Evolutionary conservation across 1,284 basidiomycete genomes (phyloP).

Genomic region (Microbotryum silenes-acaulis): DNA sequence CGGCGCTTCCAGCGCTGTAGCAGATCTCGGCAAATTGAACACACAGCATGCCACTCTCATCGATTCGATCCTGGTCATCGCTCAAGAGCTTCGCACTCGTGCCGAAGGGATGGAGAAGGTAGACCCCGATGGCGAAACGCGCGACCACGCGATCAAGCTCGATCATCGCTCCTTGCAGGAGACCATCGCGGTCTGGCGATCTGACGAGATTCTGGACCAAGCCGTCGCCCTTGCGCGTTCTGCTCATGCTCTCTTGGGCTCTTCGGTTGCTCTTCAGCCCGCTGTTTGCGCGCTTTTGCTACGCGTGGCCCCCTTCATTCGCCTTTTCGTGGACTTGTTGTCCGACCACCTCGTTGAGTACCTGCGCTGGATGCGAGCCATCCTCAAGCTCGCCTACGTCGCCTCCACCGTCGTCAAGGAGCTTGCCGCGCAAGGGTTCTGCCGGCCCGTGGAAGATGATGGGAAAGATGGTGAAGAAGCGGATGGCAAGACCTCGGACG

Average conservation of each 20-base stretch:
- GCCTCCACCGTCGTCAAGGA: conserved; percentile 65
- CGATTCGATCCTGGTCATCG: conserved; percentile 55
- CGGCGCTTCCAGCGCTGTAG: neutral
- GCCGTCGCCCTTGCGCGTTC: conserved; percentile 33
- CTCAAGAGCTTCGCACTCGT: conserved; percentile 52
- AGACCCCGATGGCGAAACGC: conserved; percentile 32
- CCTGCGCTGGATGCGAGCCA: conserved; percentile 60
- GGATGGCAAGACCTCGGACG: conserved; percentile 52
- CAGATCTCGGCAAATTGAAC: conserved; percentile 30
- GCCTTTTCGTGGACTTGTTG: conserved; percentile 51
- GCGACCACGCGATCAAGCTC: conserved; percentile 36
- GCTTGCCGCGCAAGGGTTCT: conserved; percentile 82
- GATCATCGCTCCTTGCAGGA: conserved; percentile 30
- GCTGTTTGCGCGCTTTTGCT: conserved; percentile 22
- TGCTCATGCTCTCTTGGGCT: conserved; percentile 37
- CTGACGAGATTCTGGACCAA: conserved; percentile 38
- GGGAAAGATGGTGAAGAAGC: conserved; percentile 44
- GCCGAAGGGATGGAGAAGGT: conserved; percentile 8
- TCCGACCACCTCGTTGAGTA: conserved; percentile 52
- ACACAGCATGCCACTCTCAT: conserved; percentile 47
- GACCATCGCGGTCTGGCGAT: conserved; percentile 35
- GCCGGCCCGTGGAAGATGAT: conserved; percentile 64
- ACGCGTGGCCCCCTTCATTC: conserved; percentile 59
- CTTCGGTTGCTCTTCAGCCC: too few species aligned
- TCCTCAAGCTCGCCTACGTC: conserved; percentile 79